Base-by-base conservation (phyloP, 495 filamentous ascomycete genomes). In the Aspergillus ellipticus region DNA sequence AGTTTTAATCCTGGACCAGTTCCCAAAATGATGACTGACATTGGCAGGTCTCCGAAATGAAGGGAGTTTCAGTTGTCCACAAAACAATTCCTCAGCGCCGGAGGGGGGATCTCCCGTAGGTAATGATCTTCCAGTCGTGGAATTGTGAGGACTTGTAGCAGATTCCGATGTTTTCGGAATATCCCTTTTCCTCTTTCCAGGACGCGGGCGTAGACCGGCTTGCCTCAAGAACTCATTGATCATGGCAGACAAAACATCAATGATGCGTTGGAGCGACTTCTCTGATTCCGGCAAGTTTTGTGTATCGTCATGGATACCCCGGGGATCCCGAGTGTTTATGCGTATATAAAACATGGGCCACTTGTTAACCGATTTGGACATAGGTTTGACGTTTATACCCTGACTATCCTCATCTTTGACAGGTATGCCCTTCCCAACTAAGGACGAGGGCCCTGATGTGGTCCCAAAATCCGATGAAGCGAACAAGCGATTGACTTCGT, bases 321-420 rank as follows among this genome's bases (percentile, higher is more conserved):
- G 49, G 39, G 57, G 20, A 41, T 43, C 41, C 3, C 31, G 58
- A 0, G 65, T 58, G 9, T 77, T 72, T n/a, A 98, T 83, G 7
- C 83, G 84, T 31, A 98, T 75, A 63, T 86, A 87, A 61, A 96
- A 97, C 88, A 94, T 95, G 2, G 92, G 91, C 88, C 88, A 96
- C 57, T 85, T 79, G 66, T 96, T 91, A 28, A 89, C 74, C 0
- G 83, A 81, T 65, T 89, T 93, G 17, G 76, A 76, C 15, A 70
- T 62, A 3, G 75, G 74, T 64, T 74, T 85, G 37, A 86, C 67
- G 33, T 41, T 11, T 21, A 21, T 28, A 20, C 35, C 35, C 13
- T 33, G 33, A 2, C 51, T 45, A 49, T 26, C n/a, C 9, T 8
- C 11, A 19, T 19, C 7, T 15, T 4, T 17, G 24, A 28, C 3